Evolutionary conservation across 768 basidiomycete species (phyloP), one percentile per base, ranked within the genome.

Genomic region (Phallus indusiatus): DNA sequence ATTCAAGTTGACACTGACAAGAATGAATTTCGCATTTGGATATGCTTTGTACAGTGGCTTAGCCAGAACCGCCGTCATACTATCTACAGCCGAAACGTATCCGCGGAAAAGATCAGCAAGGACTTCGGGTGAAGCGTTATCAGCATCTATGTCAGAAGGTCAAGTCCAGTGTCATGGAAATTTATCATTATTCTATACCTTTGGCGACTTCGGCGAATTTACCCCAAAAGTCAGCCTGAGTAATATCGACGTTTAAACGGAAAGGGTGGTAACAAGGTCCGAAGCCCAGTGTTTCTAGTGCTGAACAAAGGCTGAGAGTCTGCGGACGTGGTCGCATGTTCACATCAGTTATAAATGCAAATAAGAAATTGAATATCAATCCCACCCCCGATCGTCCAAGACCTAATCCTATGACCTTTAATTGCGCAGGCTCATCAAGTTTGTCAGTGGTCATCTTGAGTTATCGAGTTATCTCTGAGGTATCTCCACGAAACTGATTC

Each of bases 1-100:
- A n/a, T n/a, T n/a, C n/a, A n/a, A 7, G 28, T 7, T 28, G 7
- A 28, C 7, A 58, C 49, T 34, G 6, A 58, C 56, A 21, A 51
- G 56, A 51, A 58, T 58, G 34, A 33, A 58, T 35, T 58, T 58
- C 14, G 56, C 56, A 22, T 58, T n/a, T 21, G 56, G 56, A 37
- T 58, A 58, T 17, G 56, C 56, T 20, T n/a, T 17, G 48, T 51
- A 58, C 28, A 58, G 14, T 14, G 35, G 48, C 12, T 35, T 47
- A 35, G 48, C 21, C 48, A 50, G 47, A 34, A 51, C 50, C 33
- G 49, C 56, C n/a, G 33, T 34, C n/a, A 47, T 47, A n/a, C 50
- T 50, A 37, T 58, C 56, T 22, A 47, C 5, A 18, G 47, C 47
- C 9, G 56, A 49, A 6, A 14, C 22, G 34, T 33, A 50, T 9